Conservation (phyloP, 345 rosid genomes). For the Boechera divaricarpa region DNA sequence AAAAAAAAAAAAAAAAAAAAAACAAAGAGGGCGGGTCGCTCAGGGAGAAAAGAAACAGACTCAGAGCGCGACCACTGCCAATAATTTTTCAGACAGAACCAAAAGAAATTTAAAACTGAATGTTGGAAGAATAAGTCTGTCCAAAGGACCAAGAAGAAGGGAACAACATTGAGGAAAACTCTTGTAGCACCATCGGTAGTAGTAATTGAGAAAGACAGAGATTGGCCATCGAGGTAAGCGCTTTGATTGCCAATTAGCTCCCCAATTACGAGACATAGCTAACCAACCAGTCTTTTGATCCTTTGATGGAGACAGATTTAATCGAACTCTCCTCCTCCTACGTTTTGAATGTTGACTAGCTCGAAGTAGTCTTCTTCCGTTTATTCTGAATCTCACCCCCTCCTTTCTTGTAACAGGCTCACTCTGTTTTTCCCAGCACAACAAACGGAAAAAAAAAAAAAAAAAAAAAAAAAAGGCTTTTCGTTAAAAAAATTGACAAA, state of each 20-base stretch:
- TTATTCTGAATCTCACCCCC: conserved; percentile 89
- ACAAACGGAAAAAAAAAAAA: neutral
- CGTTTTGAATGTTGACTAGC: conserved; percentile 73
- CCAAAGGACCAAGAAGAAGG: conserved; percentile 81
- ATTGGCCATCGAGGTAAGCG: conserved; percentile 75
- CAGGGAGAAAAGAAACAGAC: conserved; percentile 43
- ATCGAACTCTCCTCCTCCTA: conserved; percentile 84
- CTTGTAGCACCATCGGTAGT: conserved; percentile 68
- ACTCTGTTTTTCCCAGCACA: conserved; percentile 55
- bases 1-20: neutral
- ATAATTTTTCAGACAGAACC: neutral
- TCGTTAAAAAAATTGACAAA: neutral
- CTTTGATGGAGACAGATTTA: conserved; percentile 67
- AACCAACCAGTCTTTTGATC: conserved; percentile 78
- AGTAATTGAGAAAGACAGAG: conserved; percentile 76
- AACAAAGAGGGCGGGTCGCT: conserved; percentile 42
- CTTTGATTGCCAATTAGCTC: conserved; percentile 97
- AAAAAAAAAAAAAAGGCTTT: conserved; percentile 18
- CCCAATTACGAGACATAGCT: conserved; percentile 94
- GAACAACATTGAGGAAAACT: conserved; percentile 55
- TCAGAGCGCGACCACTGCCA: conserved; percentile 50
- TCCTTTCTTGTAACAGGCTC: conserved; percentile 75
- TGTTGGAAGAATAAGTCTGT: conserved; percentile 54
- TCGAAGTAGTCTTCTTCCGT: conserved; percentile 89
- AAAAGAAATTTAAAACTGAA: conserved; percentile 52